Conservation (phyloP, 345 rosid species). For the Pugionium dolabratum region DNA sequence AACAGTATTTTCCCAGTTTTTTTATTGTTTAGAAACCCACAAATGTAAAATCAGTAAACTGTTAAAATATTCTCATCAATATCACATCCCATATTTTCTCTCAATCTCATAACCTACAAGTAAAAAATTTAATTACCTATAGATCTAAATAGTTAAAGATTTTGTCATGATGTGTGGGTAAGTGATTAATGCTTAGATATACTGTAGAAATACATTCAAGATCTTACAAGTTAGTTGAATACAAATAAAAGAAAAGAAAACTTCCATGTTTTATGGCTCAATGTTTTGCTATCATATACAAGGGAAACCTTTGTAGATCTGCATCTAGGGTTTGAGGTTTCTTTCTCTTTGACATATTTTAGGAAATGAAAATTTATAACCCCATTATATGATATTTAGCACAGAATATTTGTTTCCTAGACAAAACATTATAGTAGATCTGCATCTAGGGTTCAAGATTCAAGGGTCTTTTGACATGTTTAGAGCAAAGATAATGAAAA, state of each 20-base stretch:
- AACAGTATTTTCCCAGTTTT: conserved; percentile 5
- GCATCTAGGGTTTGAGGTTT: conserved; percentile 48
- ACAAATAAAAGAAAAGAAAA: conserved; percentile 27
- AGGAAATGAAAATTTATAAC: conserved; percentile 1
- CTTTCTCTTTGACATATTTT: conserved; percentile 35
- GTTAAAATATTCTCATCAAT: conserved; percentile 22
- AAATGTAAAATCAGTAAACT: conserved; percentile 17
- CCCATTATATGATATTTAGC: conserved; percentile 25
- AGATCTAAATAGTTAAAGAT: conserved; percentile 14
- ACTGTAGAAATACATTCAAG: background rate
- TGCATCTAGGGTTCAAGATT: conserved; percentile 50
- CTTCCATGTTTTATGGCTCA: conserved; percentile 33
- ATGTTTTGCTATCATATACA: conserved; percentile 26
- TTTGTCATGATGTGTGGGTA: background rate
- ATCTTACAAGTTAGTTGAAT: background rate
- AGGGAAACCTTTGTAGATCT: conserved; percentile 30
- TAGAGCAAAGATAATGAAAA: conserved; percentile 41
- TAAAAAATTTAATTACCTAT: background rate
- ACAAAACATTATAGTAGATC: conserved; percentile 55
- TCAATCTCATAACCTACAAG: background rate
- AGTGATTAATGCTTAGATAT: too few relatives aligned
- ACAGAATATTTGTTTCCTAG: conserved; percentile 28
- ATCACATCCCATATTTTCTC: conserved; percentile 25
- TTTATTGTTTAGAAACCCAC: conserved; percentile 13
- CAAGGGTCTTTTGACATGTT: conserved; percentile 47